Percentiles rank a stretch among this genome's conserved stretches.
These are phyloP conservation scores for Blastobotrys persicus DNA, from an alignment of 1,139 yeast genomes.

Conservation along the genomic window DNA sequence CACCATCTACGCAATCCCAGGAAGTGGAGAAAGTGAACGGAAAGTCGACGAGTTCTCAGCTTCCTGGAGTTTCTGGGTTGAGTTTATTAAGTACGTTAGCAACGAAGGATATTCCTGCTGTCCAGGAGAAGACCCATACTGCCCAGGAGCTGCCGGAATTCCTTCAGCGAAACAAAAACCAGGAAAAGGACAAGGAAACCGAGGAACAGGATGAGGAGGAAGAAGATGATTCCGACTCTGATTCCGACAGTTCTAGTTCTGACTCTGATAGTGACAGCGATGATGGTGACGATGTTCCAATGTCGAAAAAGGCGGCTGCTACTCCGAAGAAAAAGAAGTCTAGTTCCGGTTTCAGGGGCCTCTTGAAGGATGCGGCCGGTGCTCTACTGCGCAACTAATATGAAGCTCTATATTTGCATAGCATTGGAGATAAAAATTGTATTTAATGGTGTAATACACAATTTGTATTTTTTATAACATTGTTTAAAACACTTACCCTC, in stretches of 20 bases:
- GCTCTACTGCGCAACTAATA: neutral
- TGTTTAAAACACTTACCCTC: too few species aligned
- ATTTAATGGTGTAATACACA: too few species aligned
- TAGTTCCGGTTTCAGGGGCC: conserved; percentile 14
- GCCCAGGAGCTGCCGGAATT: conserved; percentile 1
- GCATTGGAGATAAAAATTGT: too few species aligned
- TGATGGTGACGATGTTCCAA: conserved; percentile 16
- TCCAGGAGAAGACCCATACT: conserved; percentile 13
- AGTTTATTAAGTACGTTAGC: conserved; percentile 15
- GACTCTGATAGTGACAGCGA: conserved; percentile 12
- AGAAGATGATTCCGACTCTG: conserved; percentile 8
- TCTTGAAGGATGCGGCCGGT: conserved; percentile 14
- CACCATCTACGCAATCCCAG: neutral
- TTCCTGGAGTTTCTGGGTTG: conserved; percentile 7
- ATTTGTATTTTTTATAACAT: too few species aligned
- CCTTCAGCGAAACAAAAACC: neutral
- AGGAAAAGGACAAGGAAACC: conserved; percentile 3
- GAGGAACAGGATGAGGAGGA: conserved; percentile 7
- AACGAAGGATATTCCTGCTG: conserved; percentile 13
- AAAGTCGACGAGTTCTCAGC: conserved; percentile 5
- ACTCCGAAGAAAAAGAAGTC: conserved; percentile 6
- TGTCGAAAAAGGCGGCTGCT: conserved; percentile 15
- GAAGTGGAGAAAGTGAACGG: neutral
- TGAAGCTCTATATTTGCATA: too few species aligned
- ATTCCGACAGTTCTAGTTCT: conserved; percentile 11